A percentile compares a stretch with the other conserved stretches of the same genome.
These are phyloP conservation scores for Candolleomyces efflorescens DNA, from an alignment of 768 basidiomycete species.

Conservation along the genomic window DNA sequence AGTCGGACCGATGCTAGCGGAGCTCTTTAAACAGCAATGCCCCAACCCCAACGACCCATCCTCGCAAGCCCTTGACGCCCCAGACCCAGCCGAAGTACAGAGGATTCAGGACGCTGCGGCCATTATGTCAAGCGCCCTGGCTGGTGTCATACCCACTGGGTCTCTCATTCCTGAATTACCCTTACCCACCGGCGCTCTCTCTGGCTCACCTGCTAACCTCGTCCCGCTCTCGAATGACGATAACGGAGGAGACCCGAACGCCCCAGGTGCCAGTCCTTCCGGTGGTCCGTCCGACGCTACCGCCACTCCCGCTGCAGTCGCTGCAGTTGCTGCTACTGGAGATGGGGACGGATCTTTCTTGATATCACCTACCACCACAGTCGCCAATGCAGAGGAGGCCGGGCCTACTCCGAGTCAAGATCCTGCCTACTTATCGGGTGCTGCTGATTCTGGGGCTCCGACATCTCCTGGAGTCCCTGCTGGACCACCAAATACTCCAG, in stretches of 20 bases:
- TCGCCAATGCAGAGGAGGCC: conserved; percentile 6
- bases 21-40: not conserved
- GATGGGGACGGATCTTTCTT: conserved; percentile 4
- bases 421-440: not conserved
- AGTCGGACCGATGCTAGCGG: no score
- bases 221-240: no score
- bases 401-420: not conserved
- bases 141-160: conserved; percentile 1
- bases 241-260: no score
- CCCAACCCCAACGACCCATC: not conserved
- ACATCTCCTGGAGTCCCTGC: conserved; percentile 7
- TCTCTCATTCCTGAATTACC: not conserved
- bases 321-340: not conserved
- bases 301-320: not conserved
- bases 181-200: no score
- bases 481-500: conserved; percentile 9
- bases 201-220: no score
- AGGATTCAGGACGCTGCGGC: conserved; percentile 4
- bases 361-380: conserved; percentile 8
- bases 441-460: not conserved
- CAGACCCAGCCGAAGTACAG: not conserved
- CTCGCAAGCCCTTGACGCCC: not conserved
- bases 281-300: not conserved
- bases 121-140: conserved; percentile 5
- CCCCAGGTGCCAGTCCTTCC: not conserved